A percentile compares a stretch with the other conserved stretches of the same genome.
phyloP scores from a whole-genome alignment of 371 early-diverging fungal species.

The Coemansia sp. region DNA sequence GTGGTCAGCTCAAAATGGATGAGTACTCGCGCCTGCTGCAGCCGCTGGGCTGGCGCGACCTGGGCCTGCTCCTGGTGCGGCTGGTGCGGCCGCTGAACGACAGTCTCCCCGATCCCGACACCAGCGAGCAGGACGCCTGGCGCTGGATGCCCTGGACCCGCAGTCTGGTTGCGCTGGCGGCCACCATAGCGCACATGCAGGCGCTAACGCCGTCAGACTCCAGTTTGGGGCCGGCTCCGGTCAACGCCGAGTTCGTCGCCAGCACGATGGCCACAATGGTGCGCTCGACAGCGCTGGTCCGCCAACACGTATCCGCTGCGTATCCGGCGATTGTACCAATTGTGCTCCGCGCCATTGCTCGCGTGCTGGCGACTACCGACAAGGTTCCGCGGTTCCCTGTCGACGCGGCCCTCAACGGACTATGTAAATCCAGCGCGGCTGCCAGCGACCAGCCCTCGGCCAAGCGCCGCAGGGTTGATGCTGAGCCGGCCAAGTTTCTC shows the following conservation, averaged over 20 bases:
- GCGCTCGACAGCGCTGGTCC: neutral
- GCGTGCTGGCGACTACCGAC: slow-evolving; percentile 6
- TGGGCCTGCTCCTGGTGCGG: slow-evolving; percentile 27
- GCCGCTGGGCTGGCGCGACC: slow-evolving; percentile 30
- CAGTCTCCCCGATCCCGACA: neutral
- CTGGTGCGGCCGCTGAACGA: slow-evolving; percentile 11
- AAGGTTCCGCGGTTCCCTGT: slow-evolving; percentile 6
- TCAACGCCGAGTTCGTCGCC: slow-evolving; percentile 20
- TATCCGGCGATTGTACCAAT: neutral
- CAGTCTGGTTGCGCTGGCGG: slow-evolving; percentile 14
- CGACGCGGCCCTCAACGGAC: slow-evolving; percentile 18
- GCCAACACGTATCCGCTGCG: neutral
- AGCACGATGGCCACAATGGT: slow-evolving; percentile 10
- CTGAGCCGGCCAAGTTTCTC: slow-evolving; percentile 4
- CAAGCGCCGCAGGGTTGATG: slow-evolving; percentile 15
- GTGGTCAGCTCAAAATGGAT: slow-evolving; percentile 13
- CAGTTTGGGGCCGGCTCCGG: neutral
- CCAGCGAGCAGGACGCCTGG: neutral
- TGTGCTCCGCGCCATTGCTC: slow-evolving; percentile 15
- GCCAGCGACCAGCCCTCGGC: neutral
- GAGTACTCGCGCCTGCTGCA: slow-evolving; percentile 7
- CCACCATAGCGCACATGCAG: slow-evolving; percentile 22
- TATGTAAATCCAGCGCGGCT: neutral
- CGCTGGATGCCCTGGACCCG: slow-evolving; percentile 11
- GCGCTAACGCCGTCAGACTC: neutral